Base-by-base conservation (phyloP, 225 moss, liverwort and hornwort species). In the Polytrichum formosum region DNA sequence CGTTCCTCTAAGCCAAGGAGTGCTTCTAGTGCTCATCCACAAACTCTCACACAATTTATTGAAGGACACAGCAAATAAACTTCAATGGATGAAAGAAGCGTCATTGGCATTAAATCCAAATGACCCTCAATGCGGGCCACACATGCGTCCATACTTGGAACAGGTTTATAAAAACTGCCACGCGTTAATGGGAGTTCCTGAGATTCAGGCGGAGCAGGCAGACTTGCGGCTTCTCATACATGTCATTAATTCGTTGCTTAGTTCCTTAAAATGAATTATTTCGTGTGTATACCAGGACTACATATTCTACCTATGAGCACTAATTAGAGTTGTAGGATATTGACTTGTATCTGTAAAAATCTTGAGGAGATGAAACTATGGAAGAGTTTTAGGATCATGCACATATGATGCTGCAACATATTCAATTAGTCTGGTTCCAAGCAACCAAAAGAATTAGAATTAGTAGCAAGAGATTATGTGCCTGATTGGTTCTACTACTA, bases 241-340 rank as follows among this genome's bases (percentile, higher is more conserved):
- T 76, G 84, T 94, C 27, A 90, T 94, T 53, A 94, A 94, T 79
- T 94, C 93, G 33, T 76, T 94, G 83, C 75, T 94, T 10, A 91
- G 88, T 63, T 84, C 91, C 21, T 90, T 86, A 74, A 81, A 85
- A 66, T 91, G 80, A 90, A 46, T 46, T 46, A 46, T 2, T 2
- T 46, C 1, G 46, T 16, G 4, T 46, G 46, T 46, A 13, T 16
- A 13, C 46, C 35, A 35, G 35, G 35, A 35, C 8, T 35, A 35
- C 35, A 35, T 35, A 35, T 35, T 35, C 35, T 46, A 46, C 46
- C 10, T 16, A 46, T 46, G 2, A 37, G 37, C 13, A 37, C 2
- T 46, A 46, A 46, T 46, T 46, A 16, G 13, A 46, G 46, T 46
- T 46, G 46, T 37, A 37, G 37, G 37, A 37, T 37, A 37, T 37